Base-by-base conservation (phyloP, 2,329 filamentous ascomycete genomes). In the Pyrenophora seminiperda region DNA sequence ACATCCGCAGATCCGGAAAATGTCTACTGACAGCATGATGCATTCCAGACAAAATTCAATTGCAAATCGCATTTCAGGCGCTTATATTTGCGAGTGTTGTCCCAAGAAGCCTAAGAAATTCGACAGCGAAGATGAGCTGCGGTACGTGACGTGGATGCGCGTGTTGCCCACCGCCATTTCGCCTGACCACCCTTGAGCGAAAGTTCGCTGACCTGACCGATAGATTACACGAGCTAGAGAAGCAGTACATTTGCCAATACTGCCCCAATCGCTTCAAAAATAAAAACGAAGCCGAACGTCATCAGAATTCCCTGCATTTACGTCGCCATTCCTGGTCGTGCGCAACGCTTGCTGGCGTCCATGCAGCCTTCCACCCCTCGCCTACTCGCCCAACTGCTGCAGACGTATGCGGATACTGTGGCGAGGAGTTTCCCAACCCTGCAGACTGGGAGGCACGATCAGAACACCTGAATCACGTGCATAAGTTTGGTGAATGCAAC, bases 401-500 rank as follows among this genome's bases (percentile, higher is more conserved):
- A 48, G 94, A 99, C 68, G 85, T 87, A 0, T 99, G 94, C 71
- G 94, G 94, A 11, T 99, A 96, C 73, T 99, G 94, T 73, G 94
- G 94, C 43, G 87, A 95, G 53, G 93, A 97, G 62, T 99, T 97
- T 60, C 73, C 86, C 17, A 96, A 90, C 32, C 88, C 92, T 4
- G 84, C 90, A 44, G 89, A 97, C 68, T 97, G 92, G 92, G 89
- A 96, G 43, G 81, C 85, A 54, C 86, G 94, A 50, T 85, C 92
- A 45, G 87, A 89, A 48, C 94, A 99, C 76, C 78, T 99, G 45
- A 92, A 91, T 67, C 87, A 90, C 63, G 84, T 91, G 57, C 94
- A 99, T 79, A 99, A 99, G 71, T 99, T 96, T 71, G 86, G 91
- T 56, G 94, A 97, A 76, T 99, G 94, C 82, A 99, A 99, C 73